These are phyloP conservation scores for Physcia stellaris DNA, from an alignment of 495 filamentous ascomycete species.

Conservation along the genomic window DNA sequence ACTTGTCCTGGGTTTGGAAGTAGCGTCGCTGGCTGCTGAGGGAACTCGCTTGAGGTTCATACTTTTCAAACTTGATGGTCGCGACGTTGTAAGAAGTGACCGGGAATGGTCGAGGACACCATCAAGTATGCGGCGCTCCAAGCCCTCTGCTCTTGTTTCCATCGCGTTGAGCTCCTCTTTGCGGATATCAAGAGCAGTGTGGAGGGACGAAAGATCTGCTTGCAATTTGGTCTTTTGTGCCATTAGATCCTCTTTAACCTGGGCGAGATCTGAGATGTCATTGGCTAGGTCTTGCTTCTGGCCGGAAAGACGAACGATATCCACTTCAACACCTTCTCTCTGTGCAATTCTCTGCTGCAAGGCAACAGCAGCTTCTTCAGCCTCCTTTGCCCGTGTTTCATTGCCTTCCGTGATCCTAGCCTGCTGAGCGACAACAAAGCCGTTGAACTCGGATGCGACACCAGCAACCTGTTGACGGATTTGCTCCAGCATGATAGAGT, in stretches of 20 bases:
- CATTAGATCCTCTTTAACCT: constrained; percentile 57
- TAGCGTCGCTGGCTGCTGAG: constrained; percentile 32
- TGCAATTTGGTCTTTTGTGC: constrained; percentile 62
- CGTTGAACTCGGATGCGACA: constrained; percentile 75
- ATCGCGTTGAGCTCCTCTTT: constrained; percentile 83
- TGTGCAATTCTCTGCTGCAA: constrained; percentile 68
- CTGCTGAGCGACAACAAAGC: constrained; percentile 71
- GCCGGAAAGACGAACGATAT: constrained; percentile 48
- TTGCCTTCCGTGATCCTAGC: constrained; percentile 64
- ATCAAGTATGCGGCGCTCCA: constrained; percentile 87
- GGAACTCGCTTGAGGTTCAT: constrained; percentile 68
- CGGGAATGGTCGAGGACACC: constrained; percentile 92
- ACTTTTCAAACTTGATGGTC: constrained; percentile 32
- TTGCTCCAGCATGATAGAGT: constrained; percentile 69
- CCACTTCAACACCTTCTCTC: constrained; percentile 63
- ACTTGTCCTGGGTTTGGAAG: constrained; percentile 27
- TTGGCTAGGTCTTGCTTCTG: constrained; percentile 50
- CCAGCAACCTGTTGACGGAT: constrained; percentile 80
- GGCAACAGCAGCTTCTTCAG: constrained; percentile 67
- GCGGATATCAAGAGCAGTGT: constrained; percentile 76
- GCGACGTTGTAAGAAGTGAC: constrained; percentile 54
- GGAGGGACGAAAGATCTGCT: constrained; percentile 73
- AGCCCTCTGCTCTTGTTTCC: constrained; percentile 69
- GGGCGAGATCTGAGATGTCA: constrained; percentile 41
- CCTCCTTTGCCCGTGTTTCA: constrained; percentile 64